phyloP scores from a whole-genome alignment of 768 basidiomycete genomes.

The Trametes punicea region DNA sequence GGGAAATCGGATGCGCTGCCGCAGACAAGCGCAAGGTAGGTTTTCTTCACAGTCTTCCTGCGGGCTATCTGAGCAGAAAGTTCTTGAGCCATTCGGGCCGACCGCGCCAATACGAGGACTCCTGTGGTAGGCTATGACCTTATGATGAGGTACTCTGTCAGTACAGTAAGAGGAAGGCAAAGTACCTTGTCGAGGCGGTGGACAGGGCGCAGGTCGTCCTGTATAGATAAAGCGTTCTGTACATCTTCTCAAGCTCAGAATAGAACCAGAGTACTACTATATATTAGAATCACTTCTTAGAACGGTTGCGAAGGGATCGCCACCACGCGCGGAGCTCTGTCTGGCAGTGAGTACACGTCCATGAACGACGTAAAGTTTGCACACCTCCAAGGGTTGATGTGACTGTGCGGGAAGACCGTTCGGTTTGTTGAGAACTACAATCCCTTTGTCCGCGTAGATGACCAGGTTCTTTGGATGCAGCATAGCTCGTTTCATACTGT shows the following conservation, averaged over 20 bases:
- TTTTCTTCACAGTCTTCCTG: background rate
- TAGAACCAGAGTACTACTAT: too few relatives aligned
- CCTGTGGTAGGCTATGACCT: constrained; percentile 10
- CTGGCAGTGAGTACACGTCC: too few relatives aligned
- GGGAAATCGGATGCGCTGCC: constrained; percentile 3
- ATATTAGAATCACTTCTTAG: background rate
- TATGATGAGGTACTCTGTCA: background rate
- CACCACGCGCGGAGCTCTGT: background rate
- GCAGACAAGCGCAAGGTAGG: constrained; percentile 12
- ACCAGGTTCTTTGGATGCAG: background rate
- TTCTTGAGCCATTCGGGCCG: background rate
- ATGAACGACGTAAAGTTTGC: background rate
- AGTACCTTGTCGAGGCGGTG: constrained; percentile 17
- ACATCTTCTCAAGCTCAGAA: background rate
- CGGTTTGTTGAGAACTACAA: constrained; percentile 10
- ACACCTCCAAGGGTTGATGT: background rate
- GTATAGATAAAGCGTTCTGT: background rate
- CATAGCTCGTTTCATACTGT: too few relatives aligned
- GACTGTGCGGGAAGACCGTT: constrained; percentile 1
- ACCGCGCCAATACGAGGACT: background rate
- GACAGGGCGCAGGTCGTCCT: background rate
- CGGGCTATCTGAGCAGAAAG: background rate
- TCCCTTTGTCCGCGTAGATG: constrained; percentile 4
- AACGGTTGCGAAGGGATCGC: background rate
- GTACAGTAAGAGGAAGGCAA: background rate